Conservation (phyloP, 345 rosid genomes). For the Anacardium occidentale region DNA sequence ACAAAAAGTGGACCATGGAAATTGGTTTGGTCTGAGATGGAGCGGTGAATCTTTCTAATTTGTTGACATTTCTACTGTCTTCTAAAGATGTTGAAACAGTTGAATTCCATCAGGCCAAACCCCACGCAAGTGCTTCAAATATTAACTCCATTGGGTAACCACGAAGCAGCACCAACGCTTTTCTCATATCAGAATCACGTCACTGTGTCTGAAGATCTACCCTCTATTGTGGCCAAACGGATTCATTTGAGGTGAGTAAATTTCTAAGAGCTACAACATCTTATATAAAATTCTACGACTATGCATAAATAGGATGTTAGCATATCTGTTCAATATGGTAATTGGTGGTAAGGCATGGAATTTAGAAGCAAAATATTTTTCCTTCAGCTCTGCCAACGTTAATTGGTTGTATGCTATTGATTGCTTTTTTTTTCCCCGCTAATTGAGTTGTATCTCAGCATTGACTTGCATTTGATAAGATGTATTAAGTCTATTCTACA, state of each 20-base stretch:
- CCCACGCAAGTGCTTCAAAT: not conserved
- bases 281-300: not conserved
- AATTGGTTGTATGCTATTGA: not conserved
- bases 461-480: not conserved
- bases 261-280: no score
- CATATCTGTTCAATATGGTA: not conserved
- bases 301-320: not conserved
- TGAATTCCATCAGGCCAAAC: not conserved
- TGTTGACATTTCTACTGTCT: not conserved
- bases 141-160: not conserved
- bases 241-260: not conserved
- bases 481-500: not conserved
- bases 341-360: not conserved
- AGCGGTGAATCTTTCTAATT: constrained; percentile 33
- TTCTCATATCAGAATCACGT: not conserved
- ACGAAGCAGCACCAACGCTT: not conserved
- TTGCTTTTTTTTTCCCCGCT: not conserved
- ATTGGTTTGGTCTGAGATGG: constrained; percentile 43
- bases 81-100: not conserved
- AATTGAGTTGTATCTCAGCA: not conserved
- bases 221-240: not conserved
- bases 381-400: not conserved
- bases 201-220: not conserved
- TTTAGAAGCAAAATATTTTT: not conserved
- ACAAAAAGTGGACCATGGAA: constrained; percentile 72